These are phyloP conservation scores for Hygrophoropsis aurantiaca DNA, from an alignment of 768 basidiomycete species.

Conservation along the genomic window DNA sequence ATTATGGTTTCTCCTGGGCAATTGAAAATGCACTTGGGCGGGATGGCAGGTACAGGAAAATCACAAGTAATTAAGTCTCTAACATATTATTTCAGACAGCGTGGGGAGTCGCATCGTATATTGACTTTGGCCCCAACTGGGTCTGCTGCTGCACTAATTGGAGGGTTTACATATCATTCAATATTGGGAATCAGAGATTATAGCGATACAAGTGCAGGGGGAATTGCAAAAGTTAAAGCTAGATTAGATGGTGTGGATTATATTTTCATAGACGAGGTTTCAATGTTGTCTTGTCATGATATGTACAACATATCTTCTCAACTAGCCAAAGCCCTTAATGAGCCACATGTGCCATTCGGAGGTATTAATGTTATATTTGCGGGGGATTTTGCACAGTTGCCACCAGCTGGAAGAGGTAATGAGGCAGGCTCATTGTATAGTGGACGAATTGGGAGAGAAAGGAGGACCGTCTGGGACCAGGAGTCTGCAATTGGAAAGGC, in stretches of 20 bases:
- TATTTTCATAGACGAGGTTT: slow-evolving; percentile 44
- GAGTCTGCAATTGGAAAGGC: slow-evolving; percentile 26
- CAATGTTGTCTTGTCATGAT: slow-evolving; percentile 38
- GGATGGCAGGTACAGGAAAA: slow-evolving; percentile 37
- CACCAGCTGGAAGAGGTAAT: slow-evolving; percentile 19
- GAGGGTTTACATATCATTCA: slow-evolving; percentile 38
- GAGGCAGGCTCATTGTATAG: slow-evolving; percentile 20
- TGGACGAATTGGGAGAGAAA: background rate
- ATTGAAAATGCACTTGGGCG: slow-evolving; percentile 34
- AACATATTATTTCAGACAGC: slow-evolving; percentile 15
- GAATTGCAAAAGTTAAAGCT: background rate
- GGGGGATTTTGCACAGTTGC: slow-evolving; percentile 46
- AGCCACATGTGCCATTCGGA: slow-evolving; percentile 22
- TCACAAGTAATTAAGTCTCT: slow-evolving; percentile 26
- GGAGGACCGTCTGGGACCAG: slow-evolving; percentile 12
- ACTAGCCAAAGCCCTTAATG: slow-evolving; percentile 18
- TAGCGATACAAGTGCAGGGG: background rate
- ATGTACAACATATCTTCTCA: slow-evolving; percentile 28
- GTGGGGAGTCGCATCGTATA: slow-evolving; percentile 16
- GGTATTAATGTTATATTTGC: slow-evolving; percentile 43
- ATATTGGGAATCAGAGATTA: slow-evolving; percentile 24
- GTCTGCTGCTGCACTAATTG: slow-evolving; percentile 27
- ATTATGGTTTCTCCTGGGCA: slow-evolving; percentile 9
- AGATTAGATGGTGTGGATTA: slow-evolving; percentile 30
- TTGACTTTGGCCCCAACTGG: slow-evolving; percentile 35